phyloP scores from a whole-genome alignment of 2,329 filamentous ascomycete genomes.

The Trichoderma endophyticum region DNA sequence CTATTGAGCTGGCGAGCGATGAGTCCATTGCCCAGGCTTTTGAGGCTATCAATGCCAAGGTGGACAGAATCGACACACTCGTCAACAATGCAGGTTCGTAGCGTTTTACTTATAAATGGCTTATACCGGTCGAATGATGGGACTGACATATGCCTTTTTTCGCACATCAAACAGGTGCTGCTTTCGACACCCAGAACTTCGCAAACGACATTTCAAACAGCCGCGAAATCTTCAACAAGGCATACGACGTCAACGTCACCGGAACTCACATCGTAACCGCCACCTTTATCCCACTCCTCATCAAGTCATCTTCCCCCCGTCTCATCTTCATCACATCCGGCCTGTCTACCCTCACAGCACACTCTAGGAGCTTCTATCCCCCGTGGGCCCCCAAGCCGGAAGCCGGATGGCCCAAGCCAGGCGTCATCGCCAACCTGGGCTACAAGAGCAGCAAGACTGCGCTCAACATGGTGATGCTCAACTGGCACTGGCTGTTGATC shows the following conservation, averaged over 20 bases:
- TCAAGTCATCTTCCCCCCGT: slow-evolving; percentile 40
- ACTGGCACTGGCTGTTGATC: slow-evolving; percentile 44
- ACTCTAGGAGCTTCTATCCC: slow-evolving; percentile 27
- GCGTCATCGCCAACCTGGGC: slow-evolving; percentile 31
- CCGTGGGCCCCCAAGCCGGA: slow-evolving; percentile 26
- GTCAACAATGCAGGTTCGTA: slow-evolving; percentile 55
- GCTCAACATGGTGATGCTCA: slow-evolving; percentile 35
- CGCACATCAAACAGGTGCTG: slow-evolving; percentile 32
- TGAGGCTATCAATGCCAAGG: slow-evolving; percentile 39
- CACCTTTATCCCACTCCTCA: slow-evolving; percentile 43
- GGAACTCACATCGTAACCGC: slow-evolving; percentile 43
- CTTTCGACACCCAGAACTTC: slow-evolving; percentile 38
- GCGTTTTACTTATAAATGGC: background rate
- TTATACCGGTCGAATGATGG: background rate
- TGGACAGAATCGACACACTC: slow-evolving; percentile 48
- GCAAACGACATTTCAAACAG: slow-evolving; percentile 26
- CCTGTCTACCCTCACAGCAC: slow-evolving; percentile 37
- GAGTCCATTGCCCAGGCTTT: slow-evolving; percentile 47
- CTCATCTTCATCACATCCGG: slow-evolving; percentile 49
- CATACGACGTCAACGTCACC: slow-evolving; percentile 50
- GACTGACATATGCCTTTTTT: background rate
- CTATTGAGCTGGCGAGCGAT: slow-evolving; percentile 54
- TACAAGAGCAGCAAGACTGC: slow-evolving; percentile 29
- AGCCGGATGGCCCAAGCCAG: slow-evolving; percentile 51
- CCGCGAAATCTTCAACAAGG: slow-evolving; percentile 43